phyloP scores from a whole-genome alignment of 1,284 basidiomycete species.

The Microbotryomycetes sp. region DNA sequence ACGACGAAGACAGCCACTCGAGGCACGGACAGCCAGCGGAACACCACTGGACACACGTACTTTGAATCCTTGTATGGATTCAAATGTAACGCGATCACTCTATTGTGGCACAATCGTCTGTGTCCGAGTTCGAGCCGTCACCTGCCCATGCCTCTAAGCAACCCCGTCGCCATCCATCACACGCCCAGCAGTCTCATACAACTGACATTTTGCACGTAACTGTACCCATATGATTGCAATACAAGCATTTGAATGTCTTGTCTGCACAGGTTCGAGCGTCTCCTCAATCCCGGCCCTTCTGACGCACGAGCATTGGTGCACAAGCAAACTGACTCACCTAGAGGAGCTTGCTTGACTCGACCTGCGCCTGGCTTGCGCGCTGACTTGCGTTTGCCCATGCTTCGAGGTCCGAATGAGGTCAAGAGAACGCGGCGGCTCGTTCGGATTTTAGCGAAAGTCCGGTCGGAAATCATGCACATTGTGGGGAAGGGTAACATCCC shows the following conservation, averaged over 20 bases:
- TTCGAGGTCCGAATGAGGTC: too few species aligned
- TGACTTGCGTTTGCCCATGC: conserved; percentile 36
- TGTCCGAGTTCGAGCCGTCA: background rate
- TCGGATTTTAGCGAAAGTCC: background rate
- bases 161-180: too few species aligned
- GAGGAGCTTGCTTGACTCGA: conserved; percentile 15
- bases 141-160: too few species aligned
- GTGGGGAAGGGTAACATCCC: background rate
- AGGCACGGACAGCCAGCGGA: too few species aligned
- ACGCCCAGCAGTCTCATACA: too few species aligned
- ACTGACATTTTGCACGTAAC: conserved; percentile 44
- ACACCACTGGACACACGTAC: too few species aligned
- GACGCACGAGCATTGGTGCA: background rate
- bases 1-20: too few species aligned
- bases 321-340: conserved; percentile 15
- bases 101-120: background rate
- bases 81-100: too few species aligned
- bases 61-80: too few species aligned
- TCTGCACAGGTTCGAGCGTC: conserved; percentile 24
- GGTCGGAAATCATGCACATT: too few species aligned
- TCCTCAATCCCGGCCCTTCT: background rate
- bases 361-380: conserved; percentile 20
- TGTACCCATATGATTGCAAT: conserved; percentile 43
- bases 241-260: conserved; percentile 45
- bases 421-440: too few species aligned